Evolutionary conservation across 2,329 filamentous ascomycete genomes (phyloP), one percentile per base, ranked within the genome.

Genomic region (Pseudocercospora fuligena): DNA sequence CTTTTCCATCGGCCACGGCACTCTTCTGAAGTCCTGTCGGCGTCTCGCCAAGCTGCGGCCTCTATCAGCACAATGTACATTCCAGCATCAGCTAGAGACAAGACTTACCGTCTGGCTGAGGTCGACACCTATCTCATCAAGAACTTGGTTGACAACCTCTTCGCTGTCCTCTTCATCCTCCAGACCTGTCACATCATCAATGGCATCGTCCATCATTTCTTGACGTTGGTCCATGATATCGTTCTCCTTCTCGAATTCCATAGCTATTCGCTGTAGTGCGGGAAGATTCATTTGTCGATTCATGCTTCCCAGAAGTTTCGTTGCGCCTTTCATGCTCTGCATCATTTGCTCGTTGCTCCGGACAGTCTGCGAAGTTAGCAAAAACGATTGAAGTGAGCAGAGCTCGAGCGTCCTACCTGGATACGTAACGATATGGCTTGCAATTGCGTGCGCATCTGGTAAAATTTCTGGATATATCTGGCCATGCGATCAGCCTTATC

Each of bases 311-410:
- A 99, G 84, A 2, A 97, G 90, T 80, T 90, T 89, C 1, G 95
- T 98, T 4, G 95, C 95, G 36, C 95, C 95, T 81, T 97, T 99
- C 95, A 99, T 98, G 8, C 94, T 95, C 80, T 97, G 93, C 94
- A 97, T 97, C 95, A 99, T 99, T 81, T 98, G 94, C 80, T 99
- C 95, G 80, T 99, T 99, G 72, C 94, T 97, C 71, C 95, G 90
- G 71, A 98, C 94, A 59, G 95, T 99, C 92, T 97, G 75, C 27
- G 16, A 64, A 21, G 36, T 64, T 14, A 69, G 63, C 31, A 19
- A 49, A n/a, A 56, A 2, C 19, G 23, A 2, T n/a, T n/a, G 21
- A 40, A 40, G 31, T 14, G 8, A 33, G 9, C 7, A 58, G 7
- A 46, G 14, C 60, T 57, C 11, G 25, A 25, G 3, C 29, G 4